These are phyloP conservation scores for Monosporascus sp. DNA, from an alignment of 2,329 filamentous ascomycete genomes.

Conservation along the genomic window DNA sequence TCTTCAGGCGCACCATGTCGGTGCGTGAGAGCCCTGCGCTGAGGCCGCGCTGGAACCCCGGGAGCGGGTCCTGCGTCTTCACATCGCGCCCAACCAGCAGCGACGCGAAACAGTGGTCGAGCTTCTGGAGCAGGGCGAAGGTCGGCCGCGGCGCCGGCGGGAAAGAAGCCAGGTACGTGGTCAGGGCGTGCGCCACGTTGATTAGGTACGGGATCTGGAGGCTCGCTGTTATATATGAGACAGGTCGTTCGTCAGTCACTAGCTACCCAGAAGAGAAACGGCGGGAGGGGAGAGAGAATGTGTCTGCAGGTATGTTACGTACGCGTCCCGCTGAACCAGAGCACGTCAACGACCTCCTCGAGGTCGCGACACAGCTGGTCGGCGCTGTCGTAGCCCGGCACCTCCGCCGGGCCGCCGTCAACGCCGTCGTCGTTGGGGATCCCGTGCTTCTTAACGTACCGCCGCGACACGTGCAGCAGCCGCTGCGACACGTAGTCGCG, in stretches of 20 bases:
- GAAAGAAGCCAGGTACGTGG: slow-evolving; percentile 68
- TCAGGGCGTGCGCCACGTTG: slow-evolving; percentile 67
- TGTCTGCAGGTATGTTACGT: slow-evolving; percentile 31
- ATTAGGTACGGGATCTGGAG: slow-evolving; percentile 82
- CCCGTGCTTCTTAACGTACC: slow-evolving; percentile 56
- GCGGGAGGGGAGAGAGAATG: too few relatives aligned
- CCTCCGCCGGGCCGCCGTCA: slow-evolving; percentile 16
- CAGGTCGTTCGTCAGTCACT: background rate
- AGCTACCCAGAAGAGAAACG: too few relatives aligned
- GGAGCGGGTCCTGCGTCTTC: slow-evolving; percentile 58
- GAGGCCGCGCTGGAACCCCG: slow-evolving; percentile 61
- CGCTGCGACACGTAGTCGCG: slow-evolving; percentile 52
- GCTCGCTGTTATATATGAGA: slow-evolving; percentile 46
- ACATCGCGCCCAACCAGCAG: slow-evolving; percentile 64
- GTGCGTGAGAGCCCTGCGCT: slow-evolving; percentile 66
- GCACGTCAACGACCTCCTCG: slow-evolving; percentile 67
- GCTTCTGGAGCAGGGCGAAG: slow-evolving; percentile 67
- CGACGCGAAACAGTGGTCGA: slow-evolving; percentile 79
- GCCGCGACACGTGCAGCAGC: slow-evolving; percentile 48
- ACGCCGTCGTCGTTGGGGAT: slow-evolving; percentile 37
- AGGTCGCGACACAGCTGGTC: slow-evolving; percentile 68
- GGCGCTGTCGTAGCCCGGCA: slow-evolving; percentile 55
- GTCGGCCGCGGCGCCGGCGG: slow-evolving; percentile 61
- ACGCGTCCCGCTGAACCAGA: slow-evolving; percentile 89
- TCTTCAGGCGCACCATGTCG: slow-evolving; percentile 83